Base-by-base conservation (phyloP, 192 early-diverging fungal genomes). In the Umbelopsis ramanniana region DNA sequence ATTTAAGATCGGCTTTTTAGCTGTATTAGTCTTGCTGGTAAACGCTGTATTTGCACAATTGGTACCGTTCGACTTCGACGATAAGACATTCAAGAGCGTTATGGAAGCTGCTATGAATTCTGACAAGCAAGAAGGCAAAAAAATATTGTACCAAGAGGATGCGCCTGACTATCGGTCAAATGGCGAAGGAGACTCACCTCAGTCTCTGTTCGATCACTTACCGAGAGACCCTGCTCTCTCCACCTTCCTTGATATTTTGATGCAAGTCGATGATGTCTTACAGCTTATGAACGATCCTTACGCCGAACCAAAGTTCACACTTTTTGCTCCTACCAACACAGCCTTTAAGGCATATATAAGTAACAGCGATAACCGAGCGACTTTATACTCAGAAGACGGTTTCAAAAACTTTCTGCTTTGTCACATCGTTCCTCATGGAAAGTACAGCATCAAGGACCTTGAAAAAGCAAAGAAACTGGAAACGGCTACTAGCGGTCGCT, bases 151-250 rank as follows among this genome's bases (percentile, higher is more conserved):
- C 67, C 63, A 76, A 66, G 70, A 70, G 10, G 67, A 72, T 37
- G 70, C 70, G 29, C 75, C 75, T 12, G 75, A 76, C 46, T 76
- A 76, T 14, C 46, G 70, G 29, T 47, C 37, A n/a, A 37, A 17
- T 26, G 26, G n/a, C 48, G 43, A n/a, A 37, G 45, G 33, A 17
- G 33, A 26, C 17, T 63, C 57, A 14, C 57, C n/a, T 15, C 78
- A 79, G 69, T 75, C 78, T 9, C 70, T 79, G 26, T 74, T 79
- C 52, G 78, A 79, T 63, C 68, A 67, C 47, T 55, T 79, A 46
- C 73, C 78, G 26, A 70, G 69, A 3, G 78, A 79, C 19, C 14
- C 70, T 43, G 38, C 74, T 22, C 52, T 79, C 4, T 79, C 78
- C 11, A 79, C 71, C 21, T 79, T 79, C 69, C 52, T 79, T 22